A percentile compares a stretch with the other conserved stretches of the same genome.
Conservation (phyloP, 495 filamentous ascomycete species). For the Haplographium delicatum region DNA sequence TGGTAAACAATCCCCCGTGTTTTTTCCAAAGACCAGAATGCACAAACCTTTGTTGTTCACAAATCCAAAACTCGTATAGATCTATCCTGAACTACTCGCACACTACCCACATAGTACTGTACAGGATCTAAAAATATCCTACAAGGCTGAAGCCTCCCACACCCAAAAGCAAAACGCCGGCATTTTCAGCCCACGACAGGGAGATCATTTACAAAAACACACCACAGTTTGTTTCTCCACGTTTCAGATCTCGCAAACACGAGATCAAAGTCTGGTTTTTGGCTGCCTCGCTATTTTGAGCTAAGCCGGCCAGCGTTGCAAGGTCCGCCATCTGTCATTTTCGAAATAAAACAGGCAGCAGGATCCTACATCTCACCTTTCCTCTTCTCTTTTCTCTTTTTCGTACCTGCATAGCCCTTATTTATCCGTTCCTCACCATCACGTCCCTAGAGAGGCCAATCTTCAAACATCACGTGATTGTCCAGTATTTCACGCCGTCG, state of each 20-base stretch:
- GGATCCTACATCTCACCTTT: neutral
- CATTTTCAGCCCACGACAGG: neutral
- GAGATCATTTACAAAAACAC: neutral
- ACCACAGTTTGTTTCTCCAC: constrained; percentile 2
- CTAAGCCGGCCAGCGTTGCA: too few species aligned
- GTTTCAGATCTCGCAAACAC: constrained; percentile 6
- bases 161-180: neutral
- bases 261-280: neutral
- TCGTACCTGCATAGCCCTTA: constrained; percentile 6
- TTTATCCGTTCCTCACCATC: too few species aligned
- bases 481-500: too few species aligned
- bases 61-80: too few species aligned
- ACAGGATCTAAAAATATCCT: neutral
- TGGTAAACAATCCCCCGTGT: too few species aligned
- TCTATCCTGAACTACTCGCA: too few species aligned
- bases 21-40: too few species aligned
- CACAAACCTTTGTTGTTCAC: too few species aligned
- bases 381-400: neutral
- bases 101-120: too few species aligned
- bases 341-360: neutral
- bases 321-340: neutral
- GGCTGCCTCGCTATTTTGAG: constrained; percentile 7
- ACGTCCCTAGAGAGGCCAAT: too few species aligned
- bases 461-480: too few species aligned
- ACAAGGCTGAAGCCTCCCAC: constrained; percentile 4